phyloP scores from a whole-genome alignment of 345 rosid species.

The Eucalyptus sideroxylon region DNA sequence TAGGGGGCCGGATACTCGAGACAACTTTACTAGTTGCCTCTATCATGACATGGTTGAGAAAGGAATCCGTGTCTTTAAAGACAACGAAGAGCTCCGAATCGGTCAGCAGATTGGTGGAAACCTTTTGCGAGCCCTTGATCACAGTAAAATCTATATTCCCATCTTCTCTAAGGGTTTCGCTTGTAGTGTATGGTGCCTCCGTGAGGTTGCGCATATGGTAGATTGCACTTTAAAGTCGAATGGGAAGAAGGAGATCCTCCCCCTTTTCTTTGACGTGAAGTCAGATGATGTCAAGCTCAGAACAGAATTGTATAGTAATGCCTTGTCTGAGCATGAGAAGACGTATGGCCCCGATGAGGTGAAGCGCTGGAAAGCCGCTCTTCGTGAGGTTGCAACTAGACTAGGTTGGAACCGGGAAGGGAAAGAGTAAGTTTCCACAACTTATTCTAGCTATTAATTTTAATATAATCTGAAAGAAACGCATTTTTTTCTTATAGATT shows the following conservation, averaged over 20 bases:
- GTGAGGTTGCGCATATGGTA: background rate
- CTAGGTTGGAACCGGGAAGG: background rate
- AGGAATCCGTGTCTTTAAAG: too few species aligned
- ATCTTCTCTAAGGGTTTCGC: background rate
- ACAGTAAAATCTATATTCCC: too few species aligned
- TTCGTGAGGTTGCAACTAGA: background rate
- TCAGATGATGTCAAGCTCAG: background rate
- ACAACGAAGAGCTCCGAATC: rapidly evolving
- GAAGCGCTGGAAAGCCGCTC: rapidly evolving
- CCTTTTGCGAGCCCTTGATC: too few species aligned
- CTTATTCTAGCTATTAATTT: background rate
- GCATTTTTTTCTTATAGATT: too few species aligned
- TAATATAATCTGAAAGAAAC: too few species aligned
- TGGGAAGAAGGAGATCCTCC: background rate
- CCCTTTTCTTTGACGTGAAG: background rate
- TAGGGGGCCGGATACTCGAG: too few species aligned
- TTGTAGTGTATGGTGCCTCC: background rate
- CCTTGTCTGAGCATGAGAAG: background rate
- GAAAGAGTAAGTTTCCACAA: background rate
- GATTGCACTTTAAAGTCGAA: background rate
- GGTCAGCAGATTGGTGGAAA: too few species aligned
- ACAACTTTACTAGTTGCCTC: too few species aligned
- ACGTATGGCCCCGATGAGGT: background rate
- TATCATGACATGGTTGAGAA: too few species aligned
- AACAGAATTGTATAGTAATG: background rate